Conservation (phyloP, 257 asterid species). For the Nicotiana benthamiana region DNA sequence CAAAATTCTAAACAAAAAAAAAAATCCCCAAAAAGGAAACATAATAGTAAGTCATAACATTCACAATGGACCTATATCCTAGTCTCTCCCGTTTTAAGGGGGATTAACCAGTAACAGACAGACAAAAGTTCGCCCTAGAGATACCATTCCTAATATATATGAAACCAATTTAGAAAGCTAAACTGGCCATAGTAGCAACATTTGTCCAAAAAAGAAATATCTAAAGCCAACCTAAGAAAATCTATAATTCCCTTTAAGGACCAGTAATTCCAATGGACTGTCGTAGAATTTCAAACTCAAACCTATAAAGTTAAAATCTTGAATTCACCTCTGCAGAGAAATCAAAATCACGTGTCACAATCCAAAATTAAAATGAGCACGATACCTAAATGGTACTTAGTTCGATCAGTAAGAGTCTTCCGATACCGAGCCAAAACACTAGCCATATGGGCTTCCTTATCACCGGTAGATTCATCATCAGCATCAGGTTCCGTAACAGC, state of each 20-base stretch:
- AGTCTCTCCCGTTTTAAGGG: neutral
- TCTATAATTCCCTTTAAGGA: neutral
- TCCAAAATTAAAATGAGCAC: neutral
- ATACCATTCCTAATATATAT: too few relatives aligned
- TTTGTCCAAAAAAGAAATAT: neutral
- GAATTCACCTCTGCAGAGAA: neutral
- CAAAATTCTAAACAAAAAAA: neutral
- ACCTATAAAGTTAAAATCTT: too few relatives aligned
- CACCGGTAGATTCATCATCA: slow-evolving; percentile 92
- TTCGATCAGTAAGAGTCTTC: slow-evolving; percentile 66
- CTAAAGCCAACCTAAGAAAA: neutral
- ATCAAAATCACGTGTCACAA: neutral
- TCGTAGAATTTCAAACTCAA: neutral
- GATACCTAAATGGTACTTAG: slow-evolving; percentile 77
- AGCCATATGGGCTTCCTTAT: slow-evolving; percentile 93
- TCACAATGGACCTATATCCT: neutral
- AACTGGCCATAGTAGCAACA: neutral
- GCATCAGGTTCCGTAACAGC: slow-evolving; percentile 95
- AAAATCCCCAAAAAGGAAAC: neutral
- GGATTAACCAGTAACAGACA: neutral
- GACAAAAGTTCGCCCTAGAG: too few relatives aligned
- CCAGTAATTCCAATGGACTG: too few relatives aligned
- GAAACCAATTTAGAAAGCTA: neutral
- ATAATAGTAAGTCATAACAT: neutral
- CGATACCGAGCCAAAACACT: slow-evolving; percentile 85